Evolutionary conservation across 495 filamentous ascomycete genomes (phyloP).

Genomic region (Podospora tetraspora): DNA sequence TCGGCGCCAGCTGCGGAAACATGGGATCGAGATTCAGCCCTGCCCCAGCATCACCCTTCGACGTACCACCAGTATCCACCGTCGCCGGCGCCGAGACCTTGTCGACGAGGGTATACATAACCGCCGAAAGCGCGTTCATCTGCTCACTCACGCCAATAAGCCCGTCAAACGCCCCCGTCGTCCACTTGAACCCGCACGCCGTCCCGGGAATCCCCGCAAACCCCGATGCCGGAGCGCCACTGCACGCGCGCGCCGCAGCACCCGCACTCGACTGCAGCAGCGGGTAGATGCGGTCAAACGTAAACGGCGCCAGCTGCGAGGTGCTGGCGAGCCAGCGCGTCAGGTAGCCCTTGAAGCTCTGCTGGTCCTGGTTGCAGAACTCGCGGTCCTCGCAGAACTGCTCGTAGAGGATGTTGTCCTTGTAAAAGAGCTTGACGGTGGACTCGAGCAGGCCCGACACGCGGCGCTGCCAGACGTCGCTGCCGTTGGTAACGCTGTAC

Average conservation of each 20-base stretch:
- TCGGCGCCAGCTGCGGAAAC: slow-evolving; percentile 26
- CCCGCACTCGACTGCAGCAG: slow-evolving; percentile 52
- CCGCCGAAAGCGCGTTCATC: slow-evolving; percentile 63
- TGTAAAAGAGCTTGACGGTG: slow-evolving; percentile 52
- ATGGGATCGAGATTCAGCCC: slow-evolving; percentile 36
- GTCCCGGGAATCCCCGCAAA: slow-evolving; percentile 45
- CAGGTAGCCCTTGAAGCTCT: slow-evolving; percentile 71
- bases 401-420: slow-evolving; percentile 57
- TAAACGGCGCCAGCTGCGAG: slow-evolving; percentile 62
- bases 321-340: slow-evolving; percentile 64
- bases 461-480: slow-evolving; percentile 53
- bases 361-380: slow-evolving; percentile 66
- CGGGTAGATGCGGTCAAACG: slow-evolving; percentile 49
- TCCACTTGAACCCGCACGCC: slow-evolving; percentile 52
- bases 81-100: slow-evolving; percentile 48
- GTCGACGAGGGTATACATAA: slow-evolving; percentile 58
- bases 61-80: slow-evolving; percentile 57
- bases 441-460: slow-evolving; percentile 52
- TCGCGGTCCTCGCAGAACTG: slow-evolving; percentile 61
- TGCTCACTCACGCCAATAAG: slow-evolving; percentile 60
- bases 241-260: slow-evolving; percentile 59
- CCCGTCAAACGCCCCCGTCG: slow-evolving; percentile 34
- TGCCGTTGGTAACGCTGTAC: slow-evolving; percentile 60
- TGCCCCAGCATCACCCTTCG: slow-evolving; percentile 54
- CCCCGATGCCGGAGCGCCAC: slow-evolving; percentile 47